Conservation (phyloP, 2,329 filamentous ascomycete genomes). For the Biscogniauxia sp. region DNA sequence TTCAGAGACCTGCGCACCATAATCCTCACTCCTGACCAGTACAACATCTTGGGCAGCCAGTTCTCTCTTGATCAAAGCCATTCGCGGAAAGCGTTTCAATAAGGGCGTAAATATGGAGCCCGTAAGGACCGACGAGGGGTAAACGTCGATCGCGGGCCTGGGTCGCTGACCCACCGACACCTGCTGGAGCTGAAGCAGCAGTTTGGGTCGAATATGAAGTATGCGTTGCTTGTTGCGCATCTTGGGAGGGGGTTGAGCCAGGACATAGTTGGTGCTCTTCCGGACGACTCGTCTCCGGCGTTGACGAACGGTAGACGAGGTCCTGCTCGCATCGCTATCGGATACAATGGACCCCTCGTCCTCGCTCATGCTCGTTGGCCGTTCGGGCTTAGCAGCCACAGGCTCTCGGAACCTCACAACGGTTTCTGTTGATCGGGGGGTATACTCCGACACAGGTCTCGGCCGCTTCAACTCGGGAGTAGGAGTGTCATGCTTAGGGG, state of each 20-base stretch:
- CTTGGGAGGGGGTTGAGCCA: constrained; percentile 66
- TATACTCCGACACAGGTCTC: constrained; percentile 16
- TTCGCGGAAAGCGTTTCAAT: constrained; percentile 58
- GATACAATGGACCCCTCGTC: constrained; percentile 45
- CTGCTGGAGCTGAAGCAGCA: constrained; percentile 70
- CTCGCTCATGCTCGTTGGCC: constrained; percentile 47
- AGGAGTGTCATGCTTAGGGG: constrained; percentile 14
- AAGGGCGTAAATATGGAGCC: constrained; percentile 57
- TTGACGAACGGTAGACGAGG: constrained; percentile 36
- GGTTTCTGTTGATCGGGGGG: constrained; percentile 14
- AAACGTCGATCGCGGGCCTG: constrained; percentile 68
- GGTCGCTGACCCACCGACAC: constrained; percentile 60
- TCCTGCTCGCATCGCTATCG: constrained; percentile 47
- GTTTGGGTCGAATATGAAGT: constrained; percentile 63
- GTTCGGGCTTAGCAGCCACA: constrained; percentile 23
- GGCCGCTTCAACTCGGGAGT: constrained; percentile 9
- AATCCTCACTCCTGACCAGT: constrained; percentile 68
- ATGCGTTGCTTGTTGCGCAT: constrained; percentile 60
- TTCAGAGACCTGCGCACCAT: constrained; percentile 41
- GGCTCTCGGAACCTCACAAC: constrained; percentile 23
- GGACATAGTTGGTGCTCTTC: constrained; percentile 61
- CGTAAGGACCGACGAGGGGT: constrained; percentile 62
- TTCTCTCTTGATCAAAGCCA: constrained; percentile 62
- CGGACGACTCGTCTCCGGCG: constrained; percentile 46
- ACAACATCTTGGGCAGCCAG: constrained; percentile 69